Percentiles rank a stretch among this genome's conserved stretches.
These are phyloP conservation scores for Backusella morwellensis DNA, from an alignment of 192 early-diverging fungal species.

Conservation along the genomic window DNA sequence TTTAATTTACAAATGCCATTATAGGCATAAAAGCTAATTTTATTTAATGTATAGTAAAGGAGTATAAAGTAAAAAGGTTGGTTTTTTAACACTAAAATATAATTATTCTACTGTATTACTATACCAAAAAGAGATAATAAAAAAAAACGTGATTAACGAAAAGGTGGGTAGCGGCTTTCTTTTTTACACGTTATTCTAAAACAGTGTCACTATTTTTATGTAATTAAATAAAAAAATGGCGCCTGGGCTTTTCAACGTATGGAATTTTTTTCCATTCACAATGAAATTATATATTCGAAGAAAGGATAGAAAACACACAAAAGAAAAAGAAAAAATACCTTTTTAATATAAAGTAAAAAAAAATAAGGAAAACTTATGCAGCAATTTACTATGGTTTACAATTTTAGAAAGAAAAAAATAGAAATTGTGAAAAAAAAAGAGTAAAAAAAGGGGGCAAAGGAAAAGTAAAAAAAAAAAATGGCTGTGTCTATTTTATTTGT, in stretches of 20 bases:
- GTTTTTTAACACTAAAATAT: not conserved
- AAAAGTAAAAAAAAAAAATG: not conserved
- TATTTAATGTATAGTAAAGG: not conserved
- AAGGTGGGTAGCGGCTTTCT: not conserved
- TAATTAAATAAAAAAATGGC: not conserved
- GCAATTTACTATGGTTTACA: not conserved
- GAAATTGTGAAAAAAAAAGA: not conserved
- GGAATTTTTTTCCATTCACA: not conserved
- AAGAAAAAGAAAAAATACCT: not conserved
- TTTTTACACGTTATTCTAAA: not conserved
- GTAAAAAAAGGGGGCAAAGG: not conserved
- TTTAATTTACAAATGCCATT: not conserved
- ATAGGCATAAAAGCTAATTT: not conserved
- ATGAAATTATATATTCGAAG: not conserved
- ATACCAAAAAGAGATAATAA: not conserved
- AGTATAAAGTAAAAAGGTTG: not conserved
- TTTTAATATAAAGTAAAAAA: not conserved
- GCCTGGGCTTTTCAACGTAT: not conserved
- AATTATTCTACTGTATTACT: not conserved
- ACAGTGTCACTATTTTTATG: not conserved
- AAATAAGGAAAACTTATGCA: not conserved
- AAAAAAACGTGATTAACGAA: conserved; percentile 1
- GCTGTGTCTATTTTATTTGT: not conserved
- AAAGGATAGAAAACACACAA: not conserved
- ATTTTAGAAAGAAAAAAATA: not conserved